Evolutionary conservation across 352 stramenopile genomes (phyloP), one percentile per base, ranked within the genome.

Genomic region (Phytopythium boreale): DNA sequence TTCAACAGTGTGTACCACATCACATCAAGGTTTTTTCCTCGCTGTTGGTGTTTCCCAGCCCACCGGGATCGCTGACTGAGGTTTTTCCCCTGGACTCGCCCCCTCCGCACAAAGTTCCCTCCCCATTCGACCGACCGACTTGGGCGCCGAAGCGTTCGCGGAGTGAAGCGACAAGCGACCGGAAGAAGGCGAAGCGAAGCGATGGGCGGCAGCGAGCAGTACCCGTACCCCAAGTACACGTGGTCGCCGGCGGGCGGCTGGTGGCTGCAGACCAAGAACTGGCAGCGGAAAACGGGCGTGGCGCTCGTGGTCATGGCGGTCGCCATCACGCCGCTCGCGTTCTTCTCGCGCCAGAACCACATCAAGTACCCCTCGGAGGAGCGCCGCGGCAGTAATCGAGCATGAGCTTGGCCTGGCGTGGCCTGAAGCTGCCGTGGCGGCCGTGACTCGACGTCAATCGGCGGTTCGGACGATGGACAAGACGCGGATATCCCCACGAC

Each of bases 191-290:
- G 20, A 8, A 51, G 44, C 61, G 41, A 11, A n/a, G 62, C 22
- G 60, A 94, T 95, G 86, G 84, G 87, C 69, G 87, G 82, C 63
- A 79, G 85, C 39, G 79, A 83, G 71, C 86, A 92, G 74, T 95
- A 88, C 79, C 87, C 84, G 69, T 92, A 92, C 71, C 87, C 87
- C 51, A 92, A 92, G 82, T 83, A 89, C 79, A 92, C 82, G 72
- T 95, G 87, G 87, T 93, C 87, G 62, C 87, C 87, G 8, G 82
- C 87, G 41, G 87, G 87, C 60, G 87, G 87, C 74, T 95, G 87
- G 87, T 95, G 87, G 87, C 76, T 81, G 59, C 80, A 93, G 76
- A 89, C 81, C 66, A 85, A 87, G 74, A 86, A 93, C 71, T 93
- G 87, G 84, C 84, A 88, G 71, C 79, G 76, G 64, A 90, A 90